Conservation (phyloP, 306 rosid species). For the Inga leiocalycina region DNA sequence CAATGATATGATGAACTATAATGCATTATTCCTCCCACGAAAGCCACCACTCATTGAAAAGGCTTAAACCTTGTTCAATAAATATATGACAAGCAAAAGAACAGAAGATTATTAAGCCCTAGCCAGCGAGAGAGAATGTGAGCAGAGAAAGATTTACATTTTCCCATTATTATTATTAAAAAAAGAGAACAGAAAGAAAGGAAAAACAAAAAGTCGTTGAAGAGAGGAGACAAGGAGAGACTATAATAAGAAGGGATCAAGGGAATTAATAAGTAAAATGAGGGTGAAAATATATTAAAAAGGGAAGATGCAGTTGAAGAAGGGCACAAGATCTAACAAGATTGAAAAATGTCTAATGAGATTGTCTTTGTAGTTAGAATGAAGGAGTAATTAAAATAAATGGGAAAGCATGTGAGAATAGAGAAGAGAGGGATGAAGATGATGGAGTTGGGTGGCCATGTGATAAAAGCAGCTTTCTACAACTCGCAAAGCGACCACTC, state of each 20-base stretch:
- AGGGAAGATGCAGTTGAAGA: constrained; percentile 37
- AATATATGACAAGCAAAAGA: constrained; percentile 29
- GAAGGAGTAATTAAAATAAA: constrained; percentile 13
- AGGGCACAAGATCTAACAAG: constrained; percentile 61
- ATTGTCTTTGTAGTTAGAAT: neutral
- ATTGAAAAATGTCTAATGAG: constrained; percentile 29
- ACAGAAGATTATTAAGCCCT: neutral
- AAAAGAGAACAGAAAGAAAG: neutral
- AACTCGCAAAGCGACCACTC: constrained; percentile 87
- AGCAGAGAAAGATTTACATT: neutral
- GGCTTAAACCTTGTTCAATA: constrained; percentile 33
- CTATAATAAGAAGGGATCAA: constrained; percentile 38
- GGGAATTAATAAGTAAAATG: constrained; percentile 15
- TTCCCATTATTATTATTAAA: neutral
- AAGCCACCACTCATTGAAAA: constrained; percentile 10
- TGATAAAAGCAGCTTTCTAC: constrained; percentile 87
- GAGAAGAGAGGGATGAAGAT: constrained; percentile 1
- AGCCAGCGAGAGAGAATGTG: constrained; percentile 36
- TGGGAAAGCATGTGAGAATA: constrained; percentile 33
- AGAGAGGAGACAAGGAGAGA: constrained; percentile 1
- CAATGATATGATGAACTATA: constrained; percentile 18
- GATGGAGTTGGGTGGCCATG: constrained; percentile 66
- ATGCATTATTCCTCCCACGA: constrained; percentile 23
- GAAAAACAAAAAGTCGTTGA: neutral
- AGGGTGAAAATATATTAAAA: constrained; percentile 34